Evolutionary conservation across 257 asterid species (phyloP).

Genomic region (Coffea eugenioides): DNA sequence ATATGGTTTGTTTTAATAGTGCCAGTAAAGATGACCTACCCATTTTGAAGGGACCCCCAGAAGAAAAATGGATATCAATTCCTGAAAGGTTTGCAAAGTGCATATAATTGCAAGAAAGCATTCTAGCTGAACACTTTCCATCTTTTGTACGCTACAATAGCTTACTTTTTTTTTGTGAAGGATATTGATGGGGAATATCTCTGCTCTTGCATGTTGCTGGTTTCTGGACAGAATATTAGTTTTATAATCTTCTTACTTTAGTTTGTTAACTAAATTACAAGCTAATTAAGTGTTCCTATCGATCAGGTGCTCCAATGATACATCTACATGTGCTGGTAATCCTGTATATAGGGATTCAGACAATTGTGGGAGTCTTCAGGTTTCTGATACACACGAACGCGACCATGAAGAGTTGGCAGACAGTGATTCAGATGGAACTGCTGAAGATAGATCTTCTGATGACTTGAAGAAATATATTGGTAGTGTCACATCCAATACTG

Average conservation of each 20-base stretch:
- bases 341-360: constrained; percentile 34
- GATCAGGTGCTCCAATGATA: constrained; percentile 25
- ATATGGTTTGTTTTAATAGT: constrained; percentile 27
- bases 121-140: background rate
- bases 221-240: background rate
- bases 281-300: background rate
- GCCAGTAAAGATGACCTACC: constrained; percentile 33
- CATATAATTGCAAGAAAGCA: background rate
- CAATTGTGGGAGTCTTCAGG: constrained; percentile 35
- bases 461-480: constrained; percentile 24
- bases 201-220: constrained; percentile 4
- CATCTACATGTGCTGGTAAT: constrained; percentile 22
- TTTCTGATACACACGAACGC: constrained; percentile 42
- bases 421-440: constrained; percentile 41
- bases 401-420: constrained; percentile 27
- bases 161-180: background rate
- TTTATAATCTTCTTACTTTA: background rate
- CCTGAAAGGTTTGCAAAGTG: constrained; percentile 38
- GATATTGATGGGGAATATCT: background rate
- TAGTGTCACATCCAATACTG: constrained; percentile 21
- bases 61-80: constrained; percentile 18
- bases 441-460: constrained; percentile 30
- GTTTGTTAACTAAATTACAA: background rate
- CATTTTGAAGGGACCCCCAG: constrained; percentile 27
- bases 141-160: background rate